Percentiles rank a stretch among this genome's conserved stretches.
phyloP scores from a whole-genome alignment of 441 rosid genomes.

The Omphalea diandra region DNA sequence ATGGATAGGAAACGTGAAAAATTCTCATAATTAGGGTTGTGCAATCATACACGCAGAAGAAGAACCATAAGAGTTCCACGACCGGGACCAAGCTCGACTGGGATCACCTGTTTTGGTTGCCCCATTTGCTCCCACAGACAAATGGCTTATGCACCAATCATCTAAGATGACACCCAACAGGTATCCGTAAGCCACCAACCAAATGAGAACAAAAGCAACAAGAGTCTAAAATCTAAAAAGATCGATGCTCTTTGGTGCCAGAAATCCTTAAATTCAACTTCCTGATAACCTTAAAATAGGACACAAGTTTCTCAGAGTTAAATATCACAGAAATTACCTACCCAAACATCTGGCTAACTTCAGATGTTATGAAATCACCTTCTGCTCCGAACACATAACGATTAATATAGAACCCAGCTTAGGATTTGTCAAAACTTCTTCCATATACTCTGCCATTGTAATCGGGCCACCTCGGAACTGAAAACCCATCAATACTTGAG shows the following conservation, averaged over 20 bases:
- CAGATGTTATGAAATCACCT: conserved; percentile 96
- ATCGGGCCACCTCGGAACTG: conserved; percentile 96
- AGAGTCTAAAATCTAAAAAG: background rate
- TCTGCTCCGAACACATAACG: conserved; percentile 89
- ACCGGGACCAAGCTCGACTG: conserved; percentile 92
- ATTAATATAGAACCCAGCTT: conserved; percentile 85
- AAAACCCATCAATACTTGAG: conserved; percentile 23
- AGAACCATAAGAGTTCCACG: conserved; percentile 92
- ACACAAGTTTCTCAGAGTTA: background rate
- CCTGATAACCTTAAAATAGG: background rate
- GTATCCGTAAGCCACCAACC: background rate
- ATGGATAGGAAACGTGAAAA: conserved; percentile 16
- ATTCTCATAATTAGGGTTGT: conserved; percentile 6
- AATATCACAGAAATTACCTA: conserved; percentile 48
- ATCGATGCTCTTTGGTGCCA: background rate
- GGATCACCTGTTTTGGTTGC: conserved; percentile 65
- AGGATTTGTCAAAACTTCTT: conserved; percentile 92
- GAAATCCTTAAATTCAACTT: background rate
- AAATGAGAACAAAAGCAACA: background rate
- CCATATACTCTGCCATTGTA: conserved; percentile 92
- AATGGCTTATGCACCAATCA: conserved; percentile 88
- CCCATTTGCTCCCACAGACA: conserved; percentile 97
- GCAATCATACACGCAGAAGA: conserved; percentile 70
- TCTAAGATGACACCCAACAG: conserved; percentile 40
- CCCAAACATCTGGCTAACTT: conserved; percentile 95